Base-by-base conservation (phyloP, 2,329 filamentous ascomycete species). In the Xylaria sp. region DNA sequence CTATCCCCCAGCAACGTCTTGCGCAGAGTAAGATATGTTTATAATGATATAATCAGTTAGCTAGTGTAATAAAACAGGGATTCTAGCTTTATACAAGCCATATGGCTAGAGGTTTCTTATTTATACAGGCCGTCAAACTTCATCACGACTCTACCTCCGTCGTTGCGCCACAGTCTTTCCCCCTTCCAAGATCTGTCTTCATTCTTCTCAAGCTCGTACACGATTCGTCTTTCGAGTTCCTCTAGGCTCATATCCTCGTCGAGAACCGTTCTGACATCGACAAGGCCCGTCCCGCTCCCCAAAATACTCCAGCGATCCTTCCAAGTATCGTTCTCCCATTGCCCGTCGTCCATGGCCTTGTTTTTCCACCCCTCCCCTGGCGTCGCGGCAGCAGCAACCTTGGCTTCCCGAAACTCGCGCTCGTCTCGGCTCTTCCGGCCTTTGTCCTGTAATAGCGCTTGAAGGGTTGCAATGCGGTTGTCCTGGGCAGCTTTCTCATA, bases 161-260 rank as follows among this genome's bases (percentile, higher is more conserved):
- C 55, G 42, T 69, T 69, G 7, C 60, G 53, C 69, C 69, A 71
- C 1, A 71, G 36, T 34, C 66, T 60, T 47, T 69, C 4, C 3
- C 66, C 65, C 45, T 47, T 64, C 66, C 66, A 69, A 24, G 62
- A 69, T 5, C 59, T 50, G 32, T 69, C 66, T 58, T 66, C 62
- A 4, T 69, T 65, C 56, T 66, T 69, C 56, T 71, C 69, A 2
- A 70, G 59, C 55, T 42, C 62, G 42, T 61, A 64, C 30, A 67
- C 66, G 51, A 71, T 69, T 21, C 62, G 47, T 19, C 59, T 55
- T 55, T 71, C 54, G 34, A 69, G 42, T 30, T 66, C 69, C 30
- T 64, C 45, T 21, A 68, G 24, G 36, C 48, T 66, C 66, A 66
- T 32, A 21, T 71, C 63, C 24, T 71, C 69, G 11, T 69, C 62